These are phyloP conservation scores for Salix suchowensis DNA, from an alignment of 345 rosid genomes.

Conservation along the genomic window DNA sequence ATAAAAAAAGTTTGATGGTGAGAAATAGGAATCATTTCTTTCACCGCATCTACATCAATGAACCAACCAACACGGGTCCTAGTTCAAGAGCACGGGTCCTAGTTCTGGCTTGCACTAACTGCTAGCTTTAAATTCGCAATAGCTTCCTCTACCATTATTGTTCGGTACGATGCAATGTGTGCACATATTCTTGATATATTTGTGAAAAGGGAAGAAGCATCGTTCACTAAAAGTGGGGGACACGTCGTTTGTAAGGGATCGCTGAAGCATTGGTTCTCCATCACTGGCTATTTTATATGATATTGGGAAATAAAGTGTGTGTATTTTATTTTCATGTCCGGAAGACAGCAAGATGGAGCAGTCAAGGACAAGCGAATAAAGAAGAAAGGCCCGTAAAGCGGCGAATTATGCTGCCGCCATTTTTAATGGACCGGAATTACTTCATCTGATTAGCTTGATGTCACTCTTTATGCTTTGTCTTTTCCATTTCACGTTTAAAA, in stretches of 20 bases:
- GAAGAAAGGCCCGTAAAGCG: background rate
- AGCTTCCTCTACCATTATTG: background rate
- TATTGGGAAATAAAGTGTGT: background rate
- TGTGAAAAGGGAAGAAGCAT: no score
- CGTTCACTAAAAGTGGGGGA: background rate
- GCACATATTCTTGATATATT: no score
- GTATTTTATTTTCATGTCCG: background rate
- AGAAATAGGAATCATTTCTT: background rate
- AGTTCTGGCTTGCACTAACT: no score
- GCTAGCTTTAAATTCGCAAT: background rate
- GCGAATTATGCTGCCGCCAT: background rate
- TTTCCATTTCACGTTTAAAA: no score
- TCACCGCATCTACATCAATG: background rate
- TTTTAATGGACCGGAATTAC: background rate
- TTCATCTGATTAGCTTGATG: no score
- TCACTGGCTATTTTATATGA: background rate
- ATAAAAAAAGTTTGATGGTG: no score
- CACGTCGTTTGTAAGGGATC: background rate
- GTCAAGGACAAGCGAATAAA: background rate
- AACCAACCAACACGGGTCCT: background rate
- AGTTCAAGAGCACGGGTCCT: no score
- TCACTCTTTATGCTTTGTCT: no score
- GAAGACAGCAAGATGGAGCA: background rate
- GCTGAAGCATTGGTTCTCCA: background rate
- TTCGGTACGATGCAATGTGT: background rate